Base-by-base conservation (phyloP, 116 monocot species). In the Dioscorea cayenensis region DNA sequence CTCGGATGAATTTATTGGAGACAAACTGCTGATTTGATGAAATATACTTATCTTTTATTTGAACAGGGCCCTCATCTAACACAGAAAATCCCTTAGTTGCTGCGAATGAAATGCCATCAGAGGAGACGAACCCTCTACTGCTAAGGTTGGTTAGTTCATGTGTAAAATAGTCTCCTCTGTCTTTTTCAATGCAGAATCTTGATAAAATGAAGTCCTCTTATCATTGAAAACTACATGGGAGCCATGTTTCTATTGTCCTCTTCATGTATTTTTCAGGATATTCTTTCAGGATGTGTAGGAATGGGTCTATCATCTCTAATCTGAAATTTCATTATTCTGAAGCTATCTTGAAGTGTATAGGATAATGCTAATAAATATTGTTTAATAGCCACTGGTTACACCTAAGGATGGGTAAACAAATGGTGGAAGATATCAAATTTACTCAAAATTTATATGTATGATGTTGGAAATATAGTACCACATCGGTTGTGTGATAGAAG, bases 141-240 rank as follows among this genome's bases (percentile, higher is more conserved):
- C 75, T 2, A 75, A 75, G 75, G 75, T 75, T 67, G 25, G 48
- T 68, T 75, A 22, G 37, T 18, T 59, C 58, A 35, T 32, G 25
- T 63, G 22, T 43, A 43, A 43, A 43, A 43, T 43, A 10, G 11
- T 43, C 11, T 43, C 5, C 43, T 43, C 43, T 43, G 43, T 43
- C 43, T 43, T 43, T 32, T 7, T 43, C n/a, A n/a, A 43, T 43
- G 43, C 43, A 12, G 43, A 43, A 43, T 43, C 8, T 43, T 8
- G 43, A 43, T 43, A 43, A 43, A 38, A 38, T 38, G 9, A 38
- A 38, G 38, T 38, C 38, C 38, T 38, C 38, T 38, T 43, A 43
- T 43, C 7, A 43, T 43, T 12, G 43, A 12, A 32, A 32, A 32
- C 32, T 32, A 32, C 32, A 32, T 32, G 32, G 4, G 32, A 32